These are phyloP conservation scores for Nosema muscidifuracis DNA, from an alignment of 371 early-diverging fungal genomes.

Conservation along the genomic window DNA sequence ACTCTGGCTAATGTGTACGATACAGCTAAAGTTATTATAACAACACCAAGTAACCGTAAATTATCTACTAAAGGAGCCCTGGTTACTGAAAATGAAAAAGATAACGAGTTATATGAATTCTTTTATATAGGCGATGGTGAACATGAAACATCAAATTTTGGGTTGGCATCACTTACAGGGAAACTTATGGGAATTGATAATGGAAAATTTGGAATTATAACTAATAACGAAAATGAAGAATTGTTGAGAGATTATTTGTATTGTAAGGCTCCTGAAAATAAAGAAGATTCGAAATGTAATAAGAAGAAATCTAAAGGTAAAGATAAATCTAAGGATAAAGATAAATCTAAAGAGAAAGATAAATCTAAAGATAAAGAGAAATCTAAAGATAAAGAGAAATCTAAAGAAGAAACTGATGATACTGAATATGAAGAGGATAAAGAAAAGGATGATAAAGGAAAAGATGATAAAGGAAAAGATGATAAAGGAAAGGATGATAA, in stretches of 20 bases:
- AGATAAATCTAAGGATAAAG: background rate
- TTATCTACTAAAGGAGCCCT: too few relatives aligned
- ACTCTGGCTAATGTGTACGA: too few relatives aligned
- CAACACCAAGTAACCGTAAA: too few relatives aligned
- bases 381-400: background rate
- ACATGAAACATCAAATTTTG: background rate
- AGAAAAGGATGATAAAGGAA: background rate
- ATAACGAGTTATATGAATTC: background rate
- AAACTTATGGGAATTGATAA: background rate
- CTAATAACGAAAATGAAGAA: background rate
- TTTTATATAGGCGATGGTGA: background rate
- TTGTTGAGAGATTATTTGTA: background rate
- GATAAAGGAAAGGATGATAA: background rate
- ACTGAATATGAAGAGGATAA: background rate
- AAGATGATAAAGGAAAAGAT: background rate
- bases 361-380: background rate
- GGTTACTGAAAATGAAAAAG: background rate
- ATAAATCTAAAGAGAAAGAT: background rate
- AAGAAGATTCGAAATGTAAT: background rate
- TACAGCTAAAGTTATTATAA: too few relatives aligned
- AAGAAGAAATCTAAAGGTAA: background rate
- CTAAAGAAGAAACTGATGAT: constrained; percentile 7
- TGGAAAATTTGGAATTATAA: background rate
- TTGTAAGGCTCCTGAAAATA: background rate
- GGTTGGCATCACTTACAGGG: background rate